Percentiles rank a stretch among this genome's conserved stretches.
These are phyloP conservation scores for Coemansia furcata DNA, from an alignment of 192 early-diverging fungal genomes.

Conservation along the genomic window DNA sequence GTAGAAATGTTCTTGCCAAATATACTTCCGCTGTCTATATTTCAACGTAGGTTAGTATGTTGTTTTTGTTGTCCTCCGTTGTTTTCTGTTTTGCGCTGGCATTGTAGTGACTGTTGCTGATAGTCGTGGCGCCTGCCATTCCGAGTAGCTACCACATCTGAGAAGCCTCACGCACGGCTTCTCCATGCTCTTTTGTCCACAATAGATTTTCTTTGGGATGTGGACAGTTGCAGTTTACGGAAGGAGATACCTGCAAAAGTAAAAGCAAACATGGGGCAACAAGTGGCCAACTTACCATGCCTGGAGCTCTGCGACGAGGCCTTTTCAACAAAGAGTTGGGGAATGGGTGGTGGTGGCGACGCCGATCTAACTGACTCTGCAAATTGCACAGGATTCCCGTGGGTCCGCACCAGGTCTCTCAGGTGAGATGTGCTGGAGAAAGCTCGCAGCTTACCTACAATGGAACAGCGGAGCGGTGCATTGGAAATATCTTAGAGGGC, in stretches of 20 bases:
- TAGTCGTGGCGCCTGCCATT: conserved; percentile 4
- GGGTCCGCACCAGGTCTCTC: conserved; percentile 43
- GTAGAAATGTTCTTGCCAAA: conserved; percentile 9
- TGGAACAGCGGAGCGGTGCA: background rate
- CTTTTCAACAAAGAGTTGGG: conserved; percentile 21
- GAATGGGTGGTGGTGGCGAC: conserved; percentile 40
- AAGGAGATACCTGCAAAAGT: background rate
- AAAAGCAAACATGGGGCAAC: background rate
- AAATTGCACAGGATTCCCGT: conserved; percentile 12
- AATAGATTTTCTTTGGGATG: background rate
- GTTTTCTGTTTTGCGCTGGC: background rate
- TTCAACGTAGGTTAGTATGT: background rate
- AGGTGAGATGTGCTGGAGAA: conserved; percentile 53
- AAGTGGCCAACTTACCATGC: conserved; percentile 21
- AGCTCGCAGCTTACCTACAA: conserved; percentile 50
- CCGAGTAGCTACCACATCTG: background rate
- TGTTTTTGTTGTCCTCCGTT: conserved; percentile 2
- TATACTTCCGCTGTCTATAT: conserved; percentile 10
- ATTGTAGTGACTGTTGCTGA: conserved; percentile 2
- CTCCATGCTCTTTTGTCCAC: background rate
- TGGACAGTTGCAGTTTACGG: background rate
- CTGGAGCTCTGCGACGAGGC: conserved; percentile 23
- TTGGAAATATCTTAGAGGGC: background rate
- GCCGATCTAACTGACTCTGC: conserved; percentile 19
- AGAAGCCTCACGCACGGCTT: background rate